Evolutionary conservation across 371 early-diverging fungal genomes (phyloP), one percentile per base, ranked within the genome.

Genomic region (Mucor sp.): DNA sequence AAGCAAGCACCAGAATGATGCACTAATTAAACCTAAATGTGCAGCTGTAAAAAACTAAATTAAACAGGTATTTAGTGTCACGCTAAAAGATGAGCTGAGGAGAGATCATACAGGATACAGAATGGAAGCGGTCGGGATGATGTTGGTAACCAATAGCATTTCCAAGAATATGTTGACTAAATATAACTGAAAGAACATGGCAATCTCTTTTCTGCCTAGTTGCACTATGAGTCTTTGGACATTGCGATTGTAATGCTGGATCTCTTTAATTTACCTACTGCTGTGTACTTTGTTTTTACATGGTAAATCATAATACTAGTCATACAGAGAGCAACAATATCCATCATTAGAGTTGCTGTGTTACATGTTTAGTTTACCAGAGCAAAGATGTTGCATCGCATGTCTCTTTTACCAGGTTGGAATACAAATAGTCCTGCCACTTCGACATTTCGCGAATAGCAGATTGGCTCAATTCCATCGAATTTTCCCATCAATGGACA

Each of bases 371-470:
- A 27, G 43, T 21, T 30, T 15, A 11, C 27, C 30, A 28, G 19
- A 12, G 25, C 14, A 9, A n/a, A n/a, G n/a, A 58, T 11, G 8
- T 19, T 47, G 47, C 25, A 14, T 27, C 17, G 21, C 28, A 28
- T 55, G 56, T 55, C 17, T 62, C 37, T 33, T 21, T 76, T 85
- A 95, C 94, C 92, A 48, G 94, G 94, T 78, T 98, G 95, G 78
- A 97, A 97, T 57, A 97, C 86, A 35, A 97, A 84, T 43, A 87
- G 84, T 70, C 87, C 87, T 65, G 81, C 85, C 27, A 90, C 75
- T 70, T 94, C 95, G 62, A 96, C 92, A 78, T 97, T 97, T 47
- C 98, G 88, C 28, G 96, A 91, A 77, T 96, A 98, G 80, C 97
- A 97, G 33, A 81, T 76, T 32, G 97, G 96, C 71, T 95, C 97